A percentile compares a stretch with the other conserved stretches of the same genome.
Evolutionary conservation across 148 eudicot species (phyloP).

Genomic region (Silene latifolia): DNA sequence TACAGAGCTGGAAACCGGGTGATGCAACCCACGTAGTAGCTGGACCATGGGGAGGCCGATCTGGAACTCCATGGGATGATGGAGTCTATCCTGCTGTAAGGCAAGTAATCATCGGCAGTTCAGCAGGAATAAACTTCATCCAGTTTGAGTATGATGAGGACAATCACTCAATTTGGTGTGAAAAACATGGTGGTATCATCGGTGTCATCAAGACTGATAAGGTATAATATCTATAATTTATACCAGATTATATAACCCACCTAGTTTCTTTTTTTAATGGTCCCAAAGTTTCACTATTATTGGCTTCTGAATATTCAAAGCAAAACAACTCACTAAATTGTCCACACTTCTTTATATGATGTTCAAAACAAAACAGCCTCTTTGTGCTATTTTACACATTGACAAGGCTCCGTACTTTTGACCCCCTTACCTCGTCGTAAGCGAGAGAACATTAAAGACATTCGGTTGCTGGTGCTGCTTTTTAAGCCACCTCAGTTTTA

Average conservation of each 20-base stretch:
- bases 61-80: slow-evolving; percentile 36
- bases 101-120: slow-evolving; percentile 29
- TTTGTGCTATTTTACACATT: no score
- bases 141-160: slow-evolving; percentile 30
- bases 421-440: background rate
- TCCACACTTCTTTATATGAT: background rate
- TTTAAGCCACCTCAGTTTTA: background rate
- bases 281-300: background rate
- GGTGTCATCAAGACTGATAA: slow-evolving; percentile 31
- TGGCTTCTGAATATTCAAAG: background rate
- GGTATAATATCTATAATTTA: slow-evolving; percentile 5
- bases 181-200: slow-evolving; percentile 23
- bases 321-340: background rate
- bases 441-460: background rate
- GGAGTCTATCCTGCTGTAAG: slow-evolving; percentile 29
- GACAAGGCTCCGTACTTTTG: background rate
- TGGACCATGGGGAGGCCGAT: slow-evolving; percentile 43
- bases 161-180: slow-evolving; percentile 27
- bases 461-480: background rate
- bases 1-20: no score
- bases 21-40: slow-evolving; percentile 14
- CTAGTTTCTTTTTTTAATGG: background rate
- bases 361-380: no score
- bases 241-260: background rate
- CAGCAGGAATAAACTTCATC: slow-evolving; percentile 24